A percentile compares a stretch with the other conserved stretches of the same genome.
These are phyloP conservation scores for Diaporthe citrichinensis DNA, from an alignment of 2,329 filamentous ascomycete species.

Conservation along the genomic window DNA sequence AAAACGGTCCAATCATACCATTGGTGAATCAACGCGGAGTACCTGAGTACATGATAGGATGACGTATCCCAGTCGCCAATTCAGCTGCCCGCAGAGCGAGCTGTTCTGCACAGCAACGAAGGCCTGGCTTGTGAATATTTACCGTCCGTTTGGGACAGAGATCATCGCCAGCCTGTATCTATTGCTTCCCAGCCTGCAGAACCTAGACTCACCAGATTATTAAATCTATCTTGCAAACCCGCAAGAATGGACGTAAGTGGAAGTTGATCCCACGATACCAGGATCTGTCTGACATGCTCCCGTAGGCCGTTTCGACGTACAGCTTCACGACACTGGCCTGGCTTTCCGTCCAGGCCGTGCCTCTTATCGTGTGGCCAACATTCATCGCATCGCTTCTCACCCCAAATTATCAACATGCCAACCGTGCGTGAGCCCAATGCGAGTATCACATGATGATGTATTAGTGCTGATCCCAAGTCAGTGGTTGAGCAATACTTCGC, in stretches of 20 bases:
- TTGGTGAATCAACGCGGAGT: conserved; percentile 9
- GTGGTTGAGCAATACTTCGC: conserved; percentile 80
- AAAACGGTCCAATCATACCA: neutral
- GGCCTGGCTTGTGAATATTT: conserved; percentile 15
- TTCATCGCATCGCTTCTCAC: conserved; percentile 62
- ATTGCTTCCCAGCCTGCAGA: neutral
- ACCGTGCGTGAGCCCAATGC: conserved; percentile 46
- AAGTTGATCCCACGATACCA: neutral
- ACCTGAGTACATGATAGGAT: conserved; percentile 9
- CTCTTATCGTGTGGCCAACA: conserved; percentile 63
- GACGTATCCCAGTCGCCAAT: conserved; percentile 19
- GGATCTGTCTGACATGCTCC: neutral
- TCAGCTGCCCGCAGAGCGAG: neutral
- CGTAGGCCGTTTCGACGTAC: conserved; percentile 64
- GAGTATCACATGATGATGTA: neutral
- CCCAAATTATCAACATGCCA: conserved; percentile 49
- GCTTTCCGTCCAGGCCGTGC: conserved; percentile 63
- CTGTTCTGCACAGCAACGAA: neutral
- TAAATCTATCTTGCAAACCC: neutral
- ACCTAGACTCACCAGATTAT: neutral
- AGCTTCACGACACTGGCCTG: conserved; percentile 66
- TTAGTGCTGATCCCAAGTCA: neutral
- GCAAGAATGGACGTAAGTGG: conserved; percentile 40
- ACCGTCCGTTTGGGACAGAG: neutral
- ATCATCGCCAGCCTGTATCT: neutral